Evolutionary conservation across 2,329 filamentous ascomycete genomes (phyloP).

Genomic region (Fusarium pilosicola): DNA sequence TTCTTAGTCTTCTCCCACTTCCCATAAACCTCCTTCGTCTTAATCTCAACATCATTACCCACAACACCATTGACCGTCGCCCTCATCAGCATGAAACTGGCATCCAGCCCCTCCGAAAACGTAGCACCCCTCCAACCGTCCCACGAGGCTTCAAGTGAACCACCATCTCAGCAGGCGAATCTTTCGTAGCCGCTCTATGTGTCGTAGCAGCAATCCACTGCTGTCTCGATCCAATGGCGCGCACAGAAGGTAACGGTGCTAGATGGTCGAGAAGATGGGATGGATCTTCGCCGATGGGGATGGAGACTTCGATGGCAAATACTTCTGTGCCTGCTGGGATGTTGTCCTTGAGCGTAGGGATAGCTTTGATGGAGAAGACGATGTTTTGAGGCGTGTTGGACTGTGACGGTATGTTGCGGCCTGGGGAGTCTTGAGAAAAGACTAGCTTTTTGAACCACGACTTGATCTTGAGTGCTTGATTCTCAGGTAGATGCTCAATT

Average conservation of each 20-base stretch:
- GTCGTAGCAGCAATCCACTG: neutral
- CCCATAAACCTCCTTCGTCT: neutral
- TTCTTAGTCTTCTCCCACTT: neutral
- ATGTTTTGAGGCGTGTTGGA: neutral
- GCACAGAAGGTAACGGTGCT: accelerated
- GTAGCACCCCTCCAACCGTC: neutral
- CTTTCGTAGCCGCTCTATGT: neutral
- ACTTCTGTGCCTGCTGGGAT: neutral
- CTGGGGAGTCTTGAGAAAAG: neutral
- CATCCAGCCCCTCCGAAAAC: neutral
- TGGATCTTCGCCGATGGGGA: neutral
- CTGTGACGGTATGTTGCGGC: neutral
- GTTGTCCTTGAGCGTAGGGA: accelerated
- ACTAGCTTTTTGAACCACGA: neutral
- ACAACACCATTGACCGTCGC: neutral
- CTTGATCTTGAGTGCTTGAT: neutral
- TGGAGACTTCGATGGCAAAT: neutral
- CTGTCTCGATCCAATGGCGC: neutral
- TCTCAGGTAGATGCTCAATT: neutral
- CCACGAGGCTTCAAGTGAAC: neutral
- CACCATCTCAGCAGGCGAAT: neutral
- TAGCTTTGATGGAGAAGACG: neutral
- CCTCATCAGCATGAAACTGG: neutral
- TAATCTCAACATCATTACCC: neutral
- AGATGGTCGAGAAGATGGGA: neutral